Conservation (phyloP, 495 filamentous ascomycete genomes). For the Neurospora intermedia region DNA sequence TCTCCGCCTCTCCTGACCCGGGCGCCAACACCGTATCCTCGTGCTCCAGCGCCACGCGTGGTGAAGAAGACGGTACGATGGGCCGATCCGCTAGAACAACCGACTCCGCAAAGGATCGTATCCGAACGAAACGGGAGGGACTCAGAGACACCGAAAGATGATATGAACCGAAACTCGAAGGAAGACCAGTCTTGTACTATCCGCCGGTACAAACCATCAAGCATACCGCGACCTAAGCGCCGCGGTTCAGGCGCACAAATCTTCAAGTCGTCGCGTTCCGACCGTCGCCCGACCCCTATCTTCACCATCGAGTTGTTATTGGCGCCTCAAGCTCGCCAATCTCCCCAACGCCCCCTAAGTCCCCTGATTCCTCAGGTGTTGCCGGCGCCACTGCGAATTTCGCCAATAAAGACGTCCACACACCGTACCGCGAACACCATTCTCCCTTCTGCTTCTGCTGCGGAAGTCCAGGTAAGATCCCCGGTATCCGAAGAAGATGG, state of each 20-base stretch:
- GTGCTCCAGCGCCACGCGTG: rapidly evolving
- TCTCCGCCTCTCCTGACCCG: background rate
- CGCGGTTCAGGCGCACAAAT: rapidly evolving
- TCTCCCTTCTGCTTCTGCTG: background rate
- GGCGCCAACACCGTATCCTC: background rate
- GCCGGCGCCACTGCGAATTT: background rate
- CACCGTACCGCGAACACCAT: background rate
- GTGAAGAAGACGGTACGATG: background rate
- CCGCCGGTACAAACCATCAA: background rate
- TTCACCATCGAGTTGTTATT: background rate
- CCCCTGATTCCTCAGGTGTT: background rate
- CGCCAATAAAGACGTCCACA: background rate
- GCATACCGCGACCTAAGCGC: background rate
- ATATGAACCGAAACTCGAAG: background rate
- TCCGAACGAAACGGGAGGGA: background rate
- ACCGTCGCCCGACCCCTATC: background rate
- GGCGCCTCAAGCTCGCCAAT: background rate
- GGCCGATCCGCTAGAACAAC: background rate
- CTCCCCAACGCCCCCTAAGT: background rate
- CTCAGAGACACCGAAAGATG: rapidly evolving
- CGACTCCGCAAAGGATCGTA: background rate
- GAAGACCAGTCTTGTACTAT: background rate
- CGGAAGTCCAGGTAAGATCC: background rate
- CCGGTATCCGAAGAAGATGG: background rate
- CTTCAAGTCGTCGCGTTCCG: background rate